Evolutionary conservation across 805 yeast species (phyloP).

Genomic region (Candida germanica): DNA sequence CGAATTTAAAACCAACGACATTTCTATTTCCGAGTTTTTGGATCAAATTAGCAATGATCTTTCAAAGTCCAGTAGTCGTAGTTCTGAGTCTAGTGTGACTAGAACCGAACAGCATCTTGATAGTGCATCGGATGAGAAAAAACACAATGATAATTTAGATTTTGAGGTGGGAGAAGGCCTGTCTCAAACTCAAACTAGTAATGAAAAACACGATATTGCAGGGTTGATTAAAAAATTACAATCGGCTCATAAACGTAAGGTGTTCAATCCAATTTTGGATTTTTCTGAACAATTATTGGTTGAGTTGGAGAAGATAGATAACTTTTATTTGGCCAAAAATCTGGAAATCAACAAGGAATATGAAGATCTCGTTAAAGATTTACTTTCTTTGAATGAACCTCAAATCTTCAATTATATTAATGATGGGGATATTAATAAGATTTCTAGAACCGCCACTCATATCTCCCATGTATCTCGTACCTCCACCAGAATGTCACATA

Average conservation of each 20-base stretch:
- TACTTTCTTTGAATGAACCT: conserved; percentile 20
- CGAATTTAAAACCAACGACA: conserved; percentile 7
- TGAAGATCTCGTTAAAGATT: conserved; percentile 46
- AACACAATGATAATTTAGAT: not conserved
- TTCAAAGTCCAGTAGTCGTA: conserved; percentile 5
- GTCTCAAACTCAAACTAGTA: not conserved
- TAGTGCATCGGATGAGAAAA: not conserved
- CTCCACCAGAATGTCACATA: conserved; percentile 17
- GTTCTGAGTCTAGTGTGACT: not conserved
- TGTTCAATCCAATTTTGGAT: conserved; percentile 30
- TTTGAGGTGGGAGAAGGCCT: not conserved
- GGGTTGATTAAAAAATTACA: conserved; percentile 12
- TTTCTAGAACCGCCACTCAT: conserved; percentile 15
- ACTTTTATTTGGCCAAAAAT: conserved; percentile 49
- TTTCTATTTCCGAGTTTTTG: conserved; percentile 4
- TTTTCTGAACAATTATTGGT: conserved; percentile 45
- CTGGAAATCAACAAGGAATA: conserved; percentile 43
- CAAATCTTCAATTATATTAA: conserved; percentile 11
- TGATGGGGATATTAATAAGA: conserved; percentile 4
- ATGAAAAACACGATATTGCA: not conserved
- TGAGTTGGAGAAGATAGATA: conserved; percentile 48
- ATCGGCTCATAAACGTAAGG: conserved; percentile 3
- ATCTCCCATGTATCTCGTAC: conserved; percentile 19
- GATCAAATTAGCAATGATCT: conserved; percentile 4
- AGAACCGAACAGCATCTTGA: conserved; percentile 2